Conservation (phyloP, 495 filamentous ascomycete genomes). For the Amphirosellinia nigrospora region DNA sequence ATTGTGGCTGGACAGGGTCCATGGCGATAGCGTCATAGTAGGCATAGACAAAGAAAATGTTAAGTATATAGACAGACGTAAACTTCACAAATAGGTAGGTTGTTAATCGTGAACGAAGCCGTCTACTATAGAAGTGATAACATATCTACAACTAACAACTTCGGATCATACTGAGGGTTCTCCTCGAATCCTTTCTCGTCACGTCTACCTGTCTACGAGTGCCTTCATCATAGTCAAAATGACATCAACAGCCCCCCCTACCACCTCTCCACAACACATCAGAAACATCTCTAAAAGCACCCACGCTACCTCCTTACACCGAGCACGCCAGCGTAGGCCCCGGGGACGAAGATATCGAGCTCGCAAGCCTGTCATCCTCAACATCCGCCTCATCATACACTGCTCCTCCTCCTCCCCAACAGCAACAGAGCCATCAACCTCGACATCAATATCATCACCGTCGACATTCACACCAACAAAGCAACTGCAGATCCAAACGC, state of each 20-base stretch:
- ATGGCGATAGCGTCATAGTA: neutral
- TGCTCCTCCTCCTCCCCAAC: neutral
- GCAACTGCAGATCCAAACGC: constrained; percentile 53
- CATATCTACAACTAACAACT: neutral
- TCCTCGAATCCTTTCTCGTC: neutral
- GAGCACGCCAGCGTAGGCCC: constrained; percentile 9
- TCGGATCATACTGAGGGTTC: neutral
- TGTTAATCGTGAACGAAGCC: neutral
- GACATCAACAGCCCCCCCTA: constrained; percentile 17
- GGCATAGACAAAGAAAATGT: neutral
- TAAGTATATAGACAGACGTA: neutral
- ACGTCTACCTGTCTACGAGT: neutral
- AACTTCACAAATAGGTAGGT: neutral
- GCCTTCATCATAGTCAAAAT: constrained; percentile 4
- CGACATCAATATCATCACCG: neutral
- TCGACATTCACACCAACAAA: constrained; percentile 43
- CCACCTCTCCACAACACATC: neutral
- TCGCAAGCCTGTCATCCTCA: constrained; percentile 18
- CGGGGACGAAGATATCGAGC: constrained; percentile 25
- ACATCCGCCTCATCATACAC: constrained; percentile 4
- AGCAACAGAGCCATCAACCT: constrained; percentile 10
- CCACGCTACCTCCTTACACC: constrained; percentile 15
- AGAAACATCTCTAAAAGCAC: constrained; percentile 8
- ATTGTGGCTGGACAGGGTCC: neutral
- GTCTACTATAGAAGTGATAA: neutral